Percentiles rank a stretch among this genome's conserved stretches.
Evolutionary conservation across 306 rosid species (phyloP).

Genomic region (Lupinus albus): DNA sequence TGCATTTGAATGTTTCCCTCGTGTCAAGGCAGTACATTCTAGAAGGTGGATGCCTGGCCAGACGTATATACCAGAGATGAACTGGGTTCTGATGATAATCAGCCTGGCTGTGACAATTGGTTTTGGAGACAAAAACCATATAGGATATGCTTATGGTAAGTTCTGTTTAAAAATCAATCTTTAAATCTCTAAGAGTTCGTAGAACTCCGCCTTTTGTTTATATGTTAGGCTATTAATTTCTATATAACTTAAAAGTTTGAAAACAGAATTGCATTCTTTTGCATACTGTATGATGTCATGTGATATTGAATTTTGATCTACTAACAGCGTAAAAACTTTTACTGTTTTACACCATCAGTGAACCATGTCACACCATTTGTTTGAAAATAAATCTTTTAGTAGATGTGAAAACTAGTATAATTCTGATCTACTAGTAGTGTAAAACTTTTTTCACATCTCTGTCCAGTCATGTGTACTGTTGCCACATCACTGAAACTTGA

Average conservation of each 20-base stretch:
- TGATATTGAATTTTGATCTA: slow-evolving; percentile 5
- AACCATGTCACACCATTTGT: slow-evolving; percentile 31
- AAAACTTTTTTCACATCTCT: slow-evolving; percentile 19
- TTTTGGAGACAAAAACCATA: slow-evolving; percentile 52
- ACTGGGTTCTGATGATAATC: slow-evolving; percentile 80
- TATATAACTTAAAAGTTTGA: slow-evolving; percentile 17
- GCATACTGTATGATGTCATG: slow-evolving; percentile 29
- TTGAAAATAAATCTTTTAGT: neutral
- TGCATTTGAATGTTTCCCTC: slow-evolving; percentile 84
- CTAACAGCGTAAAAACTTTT: neutral
- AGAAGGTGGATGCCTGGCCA: slow-evolving; percentile 87
- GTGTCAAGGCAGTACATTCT: slow-evolving; percentile 73
- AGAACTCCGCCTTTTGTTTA: slow-evolving; percentile 29
- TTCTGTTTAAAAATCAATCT: slow-evolving; percentile 23
- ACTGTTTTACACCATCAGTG: neutral
- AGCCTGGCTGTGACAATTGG: slow-evolving; percentile 68
- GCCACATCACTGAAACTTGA: neutral
- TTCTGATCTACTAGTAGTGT: neutral
- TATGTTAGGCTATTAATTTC: slow-evolving; percentile 2
- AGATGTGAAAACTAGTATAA: slow-evolving; percentile 26
- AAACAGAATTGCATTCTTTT: slow-evolving; percentile 20
- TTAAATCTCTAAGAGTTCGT: slow-evolving; percentile 27
- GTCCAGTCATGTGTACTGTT: neutral
- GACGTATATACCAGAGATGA: slow-evolving; percentile 82
- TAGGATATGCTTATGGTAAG: slow-evolving; percentile 79